Conservation (phyloP, 2,329 filamentous ascomycete genomes). For the Diaporthe amygdali region DNA sequence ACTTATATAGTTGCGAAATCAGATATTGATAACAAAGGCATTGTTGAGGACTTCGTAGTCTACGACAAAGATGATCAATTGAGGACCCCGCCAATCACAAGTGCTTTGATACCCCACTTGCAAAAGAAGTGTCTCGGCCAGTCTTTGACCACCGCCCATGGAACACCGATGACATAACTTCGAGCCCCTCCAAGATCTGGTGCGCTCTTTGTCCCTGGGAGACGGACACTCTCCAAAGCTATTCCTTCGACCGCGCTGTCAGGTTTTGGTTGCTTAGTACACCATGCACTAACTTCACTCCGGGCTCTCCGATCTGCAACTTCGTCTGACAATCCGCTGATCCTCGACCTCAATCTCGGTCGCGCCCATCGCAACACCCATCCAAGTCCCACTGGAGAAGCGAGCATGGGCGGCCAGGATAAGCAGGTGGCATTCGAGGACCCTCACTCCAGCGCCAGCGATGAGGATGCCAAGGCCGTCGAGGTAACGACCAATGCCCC, state of each 20-base stretch:
- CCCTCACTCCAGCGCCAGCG: constrained; percentile 50
- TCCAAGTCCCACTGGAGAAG: not conserved
- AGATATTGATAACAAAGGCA: not conserved
- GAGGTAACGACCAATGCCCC: constrained; percentile 47
- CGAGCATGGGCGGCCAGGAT: constrained; percentile 26
- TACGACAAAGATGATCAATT: not conserved
- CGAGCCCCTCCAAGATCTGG: not conserved
- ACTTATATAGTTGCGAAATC: not conserved
- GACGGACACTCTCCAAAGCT: not conserved
- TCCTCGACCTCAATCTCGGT: not conserved
- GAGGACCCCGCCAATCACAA: not conserved
- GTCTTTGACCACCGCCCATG: not conserved
- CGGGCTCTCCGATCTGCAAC: constrained; percentile 3
- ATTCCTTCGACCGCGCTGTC: not conserved
- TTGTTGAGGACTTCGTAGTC: not conserved
- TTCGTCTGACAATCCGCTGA: constrained; percentile 4
- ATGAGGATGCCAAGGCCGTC: constrained; percentile 56
- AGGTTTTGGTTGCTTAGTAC: constrained; percentile 1
- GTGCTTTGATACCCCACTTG: not conserved
- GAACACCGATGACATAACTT: constrained; percentile 9
- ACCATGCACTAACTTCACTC: not conserved
- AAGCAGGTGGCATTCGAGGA: constrained; percentile 35
- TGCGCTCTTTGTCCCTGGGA: not conserved
- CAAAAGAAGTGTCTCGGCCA: not conserved
- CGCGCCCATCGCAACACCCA: not conserved